These are phyloP conservation scores for Cinchona pubescens DNA, from an alignment of 257 asterid genomes.

Conservation along the genomic window DNA sequence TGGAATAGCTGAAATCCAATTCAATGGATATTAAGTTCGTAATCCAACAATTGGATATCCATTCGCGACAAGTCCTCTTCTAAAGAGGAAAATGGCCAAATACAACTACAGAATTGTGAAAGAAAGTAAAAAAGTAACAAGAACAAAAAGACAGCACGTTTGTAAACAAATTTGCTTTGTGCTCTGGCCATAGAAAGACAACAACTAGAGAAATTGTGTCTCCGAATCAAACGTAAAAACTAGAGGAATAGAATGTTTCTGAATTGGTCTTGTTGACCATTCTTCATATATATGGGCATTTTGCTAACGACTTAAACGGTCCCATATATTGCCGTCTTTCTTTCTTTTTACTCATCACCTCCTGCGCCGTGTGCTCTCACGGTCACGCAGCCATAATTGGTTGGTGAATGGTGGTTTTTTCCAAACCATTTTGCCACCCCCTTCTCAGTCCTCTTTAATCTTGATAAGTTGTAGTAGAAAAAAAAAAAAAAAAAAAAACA, in stretches of 20 bases:
- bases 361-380: conserved; percentile 48
- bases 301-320: conserved; percentile 13
- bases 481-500: not conserved
- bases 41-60: not conserved
- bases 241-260: conserved; percentile 50
- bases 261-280: conserved; percentile 34
- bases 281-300: conserved; percentile 32
- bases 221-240: conserved; percentile 35
- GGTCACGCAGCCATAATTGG: conserved; percentile 69
- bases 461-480: not conserved
- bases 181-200: not conserved
- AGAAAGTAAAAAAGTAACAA: not conserved
- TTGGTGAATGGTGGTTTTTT: conserved; percentile 33
- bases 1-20: not conserved
- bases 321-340: conserved; percentile 25
- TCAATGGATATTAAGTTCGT: too few relatives aligned
- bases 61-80: not conserved
- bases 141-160: not conserved
- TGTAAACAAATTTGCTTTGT: not conserved
- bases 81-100: not conserved
- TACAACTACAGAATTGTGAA: not conserved
- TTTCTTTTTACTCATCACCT: conserved; percentile 28
- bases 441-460: not conserved
- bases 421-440: not conserved
- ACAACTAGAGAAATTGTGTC: too few relatives aligned